phyloP scores from a whole-genome alignment of 1,284 basidiomycete species.

The Ustilago tritici region DNA sequence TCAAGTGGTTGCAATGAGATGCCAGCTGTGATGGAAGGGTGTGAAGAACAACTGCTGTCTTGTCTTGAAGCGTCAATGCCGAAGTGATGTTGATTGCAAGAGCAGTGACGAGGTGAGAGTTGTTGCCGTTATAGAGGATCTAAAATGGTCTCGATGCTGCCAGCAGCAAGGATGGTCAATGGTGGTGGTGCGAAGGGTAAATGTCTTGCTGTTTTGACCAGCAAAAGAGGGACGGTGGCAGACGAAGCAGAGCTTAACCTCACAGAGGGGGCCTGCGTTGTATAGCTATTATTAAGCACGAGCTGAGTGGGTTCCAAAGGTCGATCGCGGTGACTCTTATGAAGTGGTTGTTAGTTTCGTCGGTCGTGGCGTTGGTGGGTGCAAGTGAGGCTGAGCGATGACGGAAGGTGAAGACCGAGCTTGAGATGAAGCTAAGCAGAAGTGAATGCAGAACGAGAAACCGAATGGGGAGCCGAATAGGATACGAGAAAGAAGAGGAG shows the following conservation, averaged over 20 bases:
- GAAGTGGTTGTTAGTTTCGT: not conserved
- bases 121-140: not conserved
- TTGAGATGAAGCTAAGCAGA: not conserved
- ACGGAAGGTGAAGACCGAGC: conserved; percentile 1
- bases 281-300: not conserved
- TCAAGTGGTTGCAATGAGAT: not conserved
- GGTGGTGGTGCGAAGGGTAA: not conserved
- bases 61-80: no score
- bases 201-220: conserved; percentile 32
- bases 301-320: conserved; percentile 5
- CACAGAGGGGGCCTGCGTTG: conserved; percentile 27
- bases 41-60: not conserved
- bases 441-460: conserved; percentile 5
- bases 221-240: conserved; percentile 16
- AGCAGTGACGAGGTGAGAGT: not conserved
- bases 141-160: conserved; percentile 17
- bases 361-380: not conserved
- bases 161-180: conserved; percentile 21
- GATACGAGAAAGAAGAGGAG: conserved; percentile 6
- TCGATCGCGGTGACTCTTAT: not conserved
- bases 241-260: conserved; percentile 10
- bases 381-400: not conserved
- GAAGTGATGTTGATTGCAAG: not conserved
- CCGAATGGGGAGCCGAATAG: conserved; percentile 5
- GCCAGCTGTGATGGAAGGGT: not conserved